Percentiles rank a stretch among this genome's conserved stretches.
Conservation (phyloP, 805 yeast species). For the Candida easanensis region DNA sequence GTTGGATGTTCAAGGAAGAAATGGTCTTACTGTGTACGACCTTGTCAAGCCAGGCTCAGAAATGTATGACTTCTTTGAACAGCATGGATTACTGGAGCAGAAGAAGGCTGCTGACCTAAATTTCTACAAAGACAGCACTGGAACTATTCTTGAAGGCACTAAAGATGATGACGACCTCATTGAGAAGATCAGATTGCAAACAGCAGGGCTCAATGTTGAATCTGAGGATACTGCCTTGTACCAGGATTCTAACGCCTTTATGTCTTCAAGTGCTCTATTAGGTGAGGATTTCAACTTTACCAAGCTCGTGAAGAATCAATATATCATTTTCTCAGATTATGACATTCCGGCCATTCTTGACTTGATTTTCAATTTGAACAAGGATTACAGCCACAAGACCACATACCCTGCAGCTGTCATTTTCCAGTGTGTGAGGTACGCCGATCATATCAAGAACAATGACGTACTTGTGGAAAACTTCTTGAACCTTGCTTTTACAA, state of each 20-base stretch:
- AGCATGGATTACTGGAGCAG: slow-evolving; percentile 42
- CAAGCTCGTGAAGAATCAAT: slow-evolving; percentile 54
- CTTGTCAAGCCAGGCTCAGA: slow-evolving; percentile 54
- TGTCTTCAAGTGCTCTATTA: slow-evolving; percentile 14
- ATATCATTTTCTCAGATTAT: slow-evolving; percentile 57
- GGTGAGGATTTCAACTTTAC: slow-evolving; percentile 51
- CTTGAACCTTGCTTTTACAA: slow-evolving; percentile 56
- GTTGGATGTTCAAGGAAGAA: slow-evolving; percentile 37
- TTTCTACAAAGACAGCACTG: slow-evolving; percentile 18
- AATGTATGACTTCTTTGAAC: slow-evolving; percentile 56
- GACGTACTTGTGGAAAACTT: slow-evolving; percentile 55
- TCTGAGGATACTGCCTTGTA: slow-evolving; percentile 25
- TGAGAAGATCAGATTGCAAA: slow-evolving; percentile 36
- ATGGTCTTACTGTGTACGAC: slow-evolving; percentile 50
- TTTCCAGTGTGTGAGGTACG: slow-evolving; percentile 68
- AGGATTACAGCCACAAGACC: slow-evolving; percentile 43
- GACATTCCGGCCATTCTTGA: slow-evolving; percentile 71
- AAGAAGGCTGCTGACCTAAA: slow-evolving; percentile 4
- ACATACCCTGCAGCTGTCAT: slow-evolving; percentile 65
- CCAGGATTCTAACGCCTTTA: slow-evolving; percentile 21
- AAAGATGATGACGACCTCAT: slow-evolving; percentile 32
- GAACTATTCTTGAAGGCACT: slow-evolving; percentile 5
- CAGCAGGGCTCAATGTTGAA: slow-evolving; percentile 30
- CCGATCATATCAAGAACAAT: slow-evolving; percentile 56
- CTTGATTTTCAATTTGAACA: slow-evolving; percentile 58